Evolutionary conservation across 2,329 filamentous ascomycete genomes (phyloP).

Genomic region (Fusarium sp.): DNA sequence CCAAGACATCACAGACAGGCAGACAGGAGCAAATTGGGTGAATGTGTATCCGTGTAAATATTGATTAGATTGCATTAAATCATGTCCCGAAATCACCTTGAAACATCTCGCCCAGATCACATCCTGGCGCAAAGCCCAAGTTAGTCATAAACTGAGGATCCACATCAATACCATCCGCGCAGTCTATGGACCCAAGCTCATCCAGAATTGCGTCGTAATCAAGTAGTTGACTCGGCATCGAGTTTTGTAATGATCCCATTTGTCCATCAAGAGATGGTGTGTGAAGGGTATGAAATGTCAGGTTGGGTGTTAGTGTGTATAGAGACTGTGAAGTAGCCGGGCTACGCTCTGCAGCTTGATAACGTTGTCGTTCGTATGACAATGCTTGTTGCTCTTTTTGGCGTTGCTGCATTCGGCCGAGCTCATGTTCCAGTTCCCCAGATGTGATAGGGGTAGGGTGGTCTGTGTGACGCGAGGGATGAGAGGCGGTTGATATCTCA

Average conservation of each 20-base stretch:
- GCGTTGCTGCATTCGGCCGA: constrained; percentile 36
- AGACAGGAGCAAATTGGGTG: background rate
- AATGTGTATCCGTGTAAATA: background rate
- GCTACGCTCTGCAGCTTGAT: constrained; percentile 29
- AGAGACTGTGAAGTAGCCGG: constrained; percentile 35
- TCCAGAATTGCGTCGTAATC: constrained; percentile 64
- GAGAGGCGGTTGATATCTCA: constrained; percentile 43
- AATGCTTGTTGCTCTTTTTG: constrained; percentile 34
- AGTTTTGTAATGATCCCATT: constrained; percentile 30
- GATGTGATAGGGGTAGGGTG: constrained; percentile 35
- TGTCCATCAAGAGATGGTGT: constrained; percentile 34
- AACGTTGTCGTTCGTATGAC: constrained; percentile 36
- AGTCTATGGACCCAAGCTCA: constrained; percentile 61
- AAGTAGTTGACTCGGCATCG: constrained; percentile 41
- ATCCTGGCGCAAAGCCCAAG: constrained; percentile 70
- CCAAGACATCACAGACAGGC: background rate
- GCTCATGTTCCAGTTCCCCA: constrained; percentile 36
- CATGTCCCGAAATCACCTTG: constrained; percentile 51
- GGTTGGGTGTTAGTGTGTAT: constrained; percentile 37
- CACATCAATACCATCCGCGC: constrained; percentile 58
- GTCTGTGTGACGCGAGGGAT: constrained; percentile 37
- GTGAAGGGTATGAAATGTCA: constrained; percentile 40
- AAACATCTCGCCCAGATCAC: constrained; percentile 65
- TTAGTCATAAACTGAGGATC: constrained; percentile 74
- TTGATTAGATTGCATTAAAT: constrained; percentile 32